These are phyloP conservation scores for Sarcodon sp. DNA, from an alignment of 768 basidiomycete genomes.

Conservation along the genomic window DNA sequence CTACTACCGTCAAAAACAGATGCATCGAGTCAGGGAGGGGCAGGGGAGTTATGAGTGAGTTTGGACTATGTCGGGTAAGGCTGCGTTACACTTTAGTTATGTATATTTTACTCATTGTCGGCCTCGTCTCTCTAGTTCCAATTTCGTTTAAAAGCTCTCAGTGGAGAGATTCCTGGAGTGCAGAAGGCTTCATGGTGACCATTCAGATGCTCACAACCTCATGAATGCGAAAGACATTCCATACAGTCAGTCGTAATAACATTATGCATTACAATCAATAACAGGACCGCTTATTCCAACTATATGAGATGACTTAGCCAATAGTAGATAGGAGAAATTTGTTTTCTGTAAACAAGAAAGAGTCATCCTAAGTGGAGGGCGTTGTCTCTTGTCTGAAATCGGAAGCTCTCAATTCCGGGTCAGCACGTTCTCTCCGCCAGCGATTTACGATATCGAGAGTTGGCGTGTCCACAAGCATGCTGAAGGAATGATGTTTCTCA, in stretches of 20 bases:
- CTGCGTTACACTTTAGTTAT: background rate
- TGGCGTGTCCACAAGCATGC: constrained; percentile 66
- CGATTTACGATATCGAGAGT: constrained; percentile 65
- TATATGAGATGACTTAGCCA: background rate
- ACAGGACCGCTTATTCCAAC: background rate
- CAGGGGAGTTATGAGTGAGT: constrained; percentile 81
- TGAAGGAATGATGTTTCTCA: constrained; percentile 16
- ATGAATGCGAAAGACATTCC: background rate
- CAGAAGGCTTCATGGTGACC: constrained; percentile 82
- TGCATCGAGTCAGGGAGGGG: constrained; percentile 80
- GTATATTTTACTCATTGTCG: background rate
- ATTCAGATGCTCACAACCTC: background rate
- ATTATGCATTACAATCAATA: background rate
- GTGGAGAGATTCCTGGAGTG: constrained; percentile 78
- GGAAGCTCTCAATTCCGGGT: constrained; percentile 48
- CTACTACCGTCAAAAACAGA: constrained; percentile 82
- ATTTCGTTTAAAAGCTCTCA: constrained; percentile 77
- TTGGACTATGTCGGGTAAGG: constrained; percentile 70
- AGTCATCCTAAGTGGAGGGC: background rate
- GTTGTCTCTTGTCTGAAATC: constrained; percentile 25
- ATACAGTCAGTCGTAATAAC: background rate
- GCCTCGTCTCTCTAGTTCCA: constrained; percentile 48
- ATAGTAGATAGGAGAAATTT: background rate
- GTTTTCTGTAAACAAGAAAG: background rate
- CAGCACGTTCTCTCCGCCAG: constrained; percentile 82